Conservation (phyloP, 345 rosid species). For the Brassica cretica region DNA sequence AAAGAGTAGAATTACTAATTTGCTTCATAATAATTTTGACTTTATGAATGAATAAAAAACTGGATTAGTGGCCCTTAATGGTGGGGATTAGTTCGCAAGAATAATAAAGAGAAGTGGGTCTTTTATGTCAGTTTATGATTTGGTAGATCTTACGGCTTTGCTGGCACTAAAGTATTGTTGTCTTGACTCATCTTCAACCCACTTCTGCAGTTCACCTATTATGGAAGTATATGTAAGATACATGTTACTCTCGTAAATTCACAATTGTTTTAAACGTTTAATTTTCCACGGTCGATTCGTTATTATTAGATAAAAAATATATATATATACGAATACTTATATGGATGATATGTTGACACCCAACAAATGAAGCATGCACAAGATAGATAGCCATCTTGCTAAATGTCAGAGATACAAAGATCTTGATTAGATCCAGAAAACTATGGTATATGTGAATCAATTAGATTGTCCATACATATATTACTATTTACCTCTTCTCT, state of each 20-base stretch:
- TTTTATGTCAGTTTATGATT: constrained; percentile 36
- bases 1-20: constrained; percentile 23
- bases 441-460: not conserved
- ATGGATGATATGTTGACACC: constrained; percentile 1
- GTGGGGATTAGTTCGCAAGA: constrained; percentile 40
- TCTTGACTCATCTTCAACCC: constrained; percentile 43
- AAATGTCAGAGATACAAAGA: not conserved
- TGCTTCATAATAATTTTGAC: constrained; percentile 26
- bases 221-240: constrained; percentile 35
- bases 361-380: constrained; percentile 17
- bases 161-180: constrained; percentile 41
- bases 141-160: constrained; percentile 41
- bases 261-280: constrained; percentile 2
- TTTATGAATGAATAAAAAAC: constrained; percentile 18
- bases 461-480: not conserved
- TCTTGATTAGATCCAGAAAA: not conserved
- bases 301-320: constrained; percentile 8
- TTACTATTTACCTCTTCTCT: not conserved
- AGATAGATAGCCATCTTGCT: constrained; percentile 8
- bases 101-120: constrained; percentile 39
- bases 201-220: constrained; percentile 36
- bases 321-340: not conserved
- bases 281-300: not conserved
- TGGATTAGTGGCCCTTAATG: constrained; percentile 41
- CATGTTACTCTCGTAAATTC: constrained; percentile 37